Percentiles rank a stretch among this genome's conserved stretches.
Evolutionary conservation across 2,329 filamentous ascomycete species (phyloP).

Genomic region (Venturia pyrina): DNA sequence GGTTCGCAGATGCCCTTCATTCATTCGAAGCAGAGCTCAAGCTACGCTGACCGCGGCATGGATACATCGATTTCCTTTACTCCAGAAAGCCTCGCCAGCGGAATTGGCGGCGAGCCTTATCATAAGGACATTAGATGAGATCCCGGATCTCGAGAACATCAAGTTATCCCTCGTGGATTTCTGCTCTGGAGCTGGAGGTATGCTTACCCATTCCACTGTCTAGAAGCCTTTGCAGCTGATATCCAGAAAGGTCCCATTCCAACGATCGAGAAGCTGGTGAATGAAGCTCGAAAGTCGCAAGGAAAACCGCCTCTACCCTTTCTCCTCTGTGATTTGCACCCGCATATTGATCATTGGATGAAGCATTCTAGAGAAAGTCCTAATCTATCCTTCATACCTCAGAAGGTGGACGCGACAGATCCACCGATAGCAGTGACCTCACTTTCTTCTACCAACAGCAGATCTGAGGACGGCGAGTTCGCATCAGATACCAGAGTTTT

Average conservation of each 20-base stretch:
- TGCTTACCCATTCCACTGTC: not conserved
- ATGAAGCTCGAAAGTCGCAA: slow-evolving; percentile 16
- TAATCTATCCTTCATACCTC: slow-evolving; percentile 49
- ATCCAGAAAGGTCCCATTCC: slow-evolving; percentile 26
- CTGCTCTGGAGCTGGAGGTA: slow-evolving; percentile 62
- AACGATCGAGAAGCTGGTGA: slow-evolving; percentile 25
- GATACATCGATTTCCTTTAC: slow-evolving; percentile 47
- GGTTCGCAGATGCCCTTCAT: slow-evolving; percentile 49
- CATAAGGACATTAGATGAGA: slow-evolving; percentile 24
- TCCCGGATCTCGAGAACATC: slow-evolving; percentile 34
- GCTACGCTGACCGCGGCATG: slow-evolving; percentile 54
- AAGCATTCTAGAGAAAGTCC: slow-evolving; percentile 29
- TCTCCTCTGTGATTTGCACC: slow-evolving; percentile 30
- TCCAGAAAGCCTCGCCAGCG: slow-evolving; percentile 50
- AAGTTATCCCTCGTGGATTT: slow-evolving; percentile 63
- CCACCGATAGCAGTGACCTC: slow-evolving; percentile 36
- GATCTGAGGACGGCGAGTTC: slow-evolving; percentile 1
- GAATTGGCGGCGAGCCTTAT: slow-evolving; percentile 51
- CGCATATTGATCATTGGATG: slow-evolving; percentile 29
- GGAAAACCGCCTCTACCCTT: slow-evolving; percentile 25
- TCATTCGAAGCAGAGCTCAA: slow-evolving; percentile 55
- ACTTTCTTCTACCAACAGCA: slow-evolving; percentile 30
- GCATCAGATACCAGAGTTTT: slow-evolving; percentile 38
- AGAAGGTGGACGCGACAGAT: slow-evolving; percentile 54
- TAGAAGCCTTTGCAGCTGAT: slow-evolving; percentile 25